Evolutionary conservation across 73 alveolate species (phyloP).

Genomic region (Vitrella brassicaformis): DNA sequence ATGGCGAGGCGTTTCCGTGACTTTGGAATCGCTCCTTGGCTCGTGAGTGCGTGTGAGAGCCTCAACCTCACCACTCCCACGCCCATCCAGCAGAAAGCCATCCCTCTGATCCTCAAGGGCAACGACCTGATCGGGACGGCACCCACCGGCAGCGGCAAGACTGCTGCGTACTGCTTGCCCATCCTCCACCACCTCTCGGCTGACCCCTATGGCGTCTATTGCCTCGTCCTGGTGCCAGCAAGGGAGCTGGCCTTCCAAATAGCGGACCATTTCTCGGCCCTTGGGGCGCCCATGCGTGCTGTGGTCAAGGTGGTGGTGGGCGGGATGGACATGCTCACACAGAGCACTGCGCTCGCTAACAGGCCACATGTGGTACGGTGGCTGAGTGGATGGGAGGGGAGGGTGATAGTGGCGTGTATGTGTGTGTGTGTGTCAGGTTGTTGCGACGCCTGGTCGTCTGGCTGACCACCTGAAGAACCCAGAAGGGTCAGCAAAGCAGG

Average conservation of each 20-base stretch:
- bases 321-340: conserved; percentile 21
- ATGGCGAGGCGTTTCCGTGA: too few relatives aligned
- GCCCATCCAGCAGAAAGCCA: conserved; percentile 75
- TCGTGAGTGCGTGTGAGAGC: conserved; percentile 74
- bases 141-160: conserved; percentile 98
- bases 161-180: conserved; percentile 95
- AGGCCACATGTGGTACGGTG: conserved; percentile 45
- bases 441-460: conserved; percentile 59
- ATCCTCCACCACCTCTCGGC: conserved; percentile 70
- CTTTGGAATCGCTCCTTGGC: conserved; percentile 62
- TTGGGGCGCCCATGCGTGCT: conserved; percentile 34
- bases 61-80: conserved; percentile 92
- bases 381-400: too few relatives aligned
- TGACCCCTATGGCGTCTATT: conserved; percentile 36
- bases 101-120: conserved; percentile 18
- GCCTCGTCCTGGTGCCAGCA: conserved; percentile 53
- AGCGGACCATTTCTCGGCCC: conserved; percentile 44
- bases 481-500: conserved; percentile 13
- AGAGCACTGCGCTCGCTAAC: conserved; percentile 10
- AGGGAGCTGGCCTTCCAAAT: conserved; percentile 61
- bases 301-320: conserved; percentile 34
- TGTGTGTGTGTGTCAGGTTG: too few relatives aligned
- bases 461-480: conserved; percentile 30
- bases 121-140: conserved; percentile 47
- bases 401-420: too few relatives aligned